Conservation (phyloP, 257 asterid genomes). For the Lavandula angustifolia region DNA sequence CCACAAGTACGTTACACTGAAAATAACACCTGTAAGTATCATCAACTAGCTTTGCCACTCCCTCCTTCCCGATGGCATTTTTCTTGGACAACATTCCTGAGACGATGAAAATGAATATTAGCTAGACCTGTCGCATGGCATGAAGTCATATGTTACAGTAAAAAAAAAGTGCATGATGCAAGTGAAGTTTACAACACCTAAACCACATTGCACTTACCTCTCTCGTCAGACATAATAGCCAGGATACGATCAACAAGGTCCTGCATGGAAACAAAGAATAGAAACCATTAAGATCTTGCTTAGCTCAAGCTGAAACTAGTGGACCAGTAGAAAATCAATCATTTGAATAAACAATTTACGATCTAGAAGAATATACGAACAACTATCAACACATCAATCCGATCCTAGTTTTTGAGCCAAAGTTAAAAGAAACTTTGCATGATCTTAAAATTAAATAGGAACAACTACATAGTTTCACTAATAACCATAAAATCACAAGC, state of each 20-base stretch:
- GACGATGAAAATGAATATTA: slow-evolving; percentile 41
- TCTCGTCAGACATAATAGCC: too few species aligned
- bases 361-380: slow-evolving; percentile 13
- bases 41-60: slow-evolving; percentile 83
- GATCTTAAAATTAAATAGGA: slow-evolving; percentile 12
- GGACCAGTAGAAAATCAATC: too few species aligned
- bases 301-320: too few species aligned
- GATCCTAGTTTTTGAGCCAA: slow-evolving; percentile 13
- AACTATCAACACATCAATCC: background rate
- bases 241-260: too few species aligned
- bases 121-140: slow-evolving; percentile 8
- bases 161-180: background rate
- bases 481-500: slow-evolving; percentile 8
- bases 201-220: background rate
- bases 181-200: background rate
- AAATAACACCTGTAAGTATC: slow-evolving; percentile 80
- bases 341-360: background rate
- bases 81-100: slow-evolving; percentile 85
- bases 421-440: background rate
- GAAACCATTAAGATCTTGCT: too few species aligned
- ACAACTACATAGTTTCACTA: background rate
- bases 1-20: slow-evolving; percentile 10
- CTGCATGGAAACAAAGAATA: too few species aligned
- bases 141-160: slow-evolving; percentile 7
- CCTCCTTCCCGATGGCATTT: slow-evolving; percentile 75